These are phyloP conservation scores for Solanum appendiculatum DNA, from an alignment of 257 asterid species.

Conservation along the genomic window DNA sequence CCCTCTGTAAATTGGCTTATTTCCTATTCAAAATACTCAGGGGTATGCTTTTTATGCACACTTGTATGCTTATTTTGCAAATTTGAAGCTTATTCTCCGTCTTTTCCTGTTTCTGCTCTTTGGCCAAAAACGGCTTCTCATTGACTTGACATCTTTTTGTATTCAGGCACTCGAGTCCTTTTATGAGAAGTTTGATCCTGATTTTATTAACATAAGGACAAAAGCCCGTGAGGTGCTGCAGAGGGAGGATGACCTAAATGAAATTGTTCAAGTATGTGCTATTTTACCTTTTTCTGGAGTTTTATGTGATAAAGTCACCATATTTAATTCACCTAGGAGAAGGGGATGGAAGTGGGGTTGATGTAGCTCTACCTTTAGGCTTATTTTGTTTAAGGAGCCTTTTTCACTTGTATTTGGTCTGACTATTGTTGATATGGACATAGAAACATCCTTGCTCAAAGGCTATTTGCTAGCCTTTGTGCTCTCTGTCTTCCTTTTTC, in stretches of 20 bases:
- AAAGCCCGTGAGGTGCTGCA: constrained; percentile 99
- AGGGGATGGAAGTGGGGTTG: neutral
- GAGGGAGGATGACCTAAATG: constrained; percentile 92
- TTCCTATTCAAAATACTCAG: constrained; percentile 92
- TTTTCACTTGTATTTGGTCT: neutral
- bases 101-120: neutral
- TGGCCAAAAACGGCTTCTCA: neutral
- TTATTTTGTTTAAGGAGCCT: neutral
- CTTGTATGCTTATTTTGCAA: neutral
- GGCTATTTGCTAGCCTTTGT: neutral
- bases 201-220: constrained; percentile 91
- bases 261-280: constrained; percentile 36
- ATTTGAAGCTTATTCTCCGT: neutral
- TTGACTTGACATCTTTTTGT: neutral
- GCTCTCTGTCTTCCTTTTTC: neutral
- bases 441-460: neutral
- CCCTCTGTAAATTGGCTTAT: constrained; percentile 99
- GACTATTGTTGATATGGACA: neutral
- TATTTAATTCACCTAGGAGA: neutral
- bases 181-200: constrained; percentile 92
- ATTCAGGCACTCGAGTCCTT: constrained; percentile 91
- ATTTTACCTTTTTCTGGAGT: neutral
- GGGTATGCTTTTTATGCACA: constrained; percentile 34
- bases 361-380: neutral
- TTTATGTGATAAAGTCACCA: neutral